These are phyloP conservation scores for Agaricus bisporus DNA, from an alignment of 768 basidiomycete species.

Conservation along the genomic window DNA sequence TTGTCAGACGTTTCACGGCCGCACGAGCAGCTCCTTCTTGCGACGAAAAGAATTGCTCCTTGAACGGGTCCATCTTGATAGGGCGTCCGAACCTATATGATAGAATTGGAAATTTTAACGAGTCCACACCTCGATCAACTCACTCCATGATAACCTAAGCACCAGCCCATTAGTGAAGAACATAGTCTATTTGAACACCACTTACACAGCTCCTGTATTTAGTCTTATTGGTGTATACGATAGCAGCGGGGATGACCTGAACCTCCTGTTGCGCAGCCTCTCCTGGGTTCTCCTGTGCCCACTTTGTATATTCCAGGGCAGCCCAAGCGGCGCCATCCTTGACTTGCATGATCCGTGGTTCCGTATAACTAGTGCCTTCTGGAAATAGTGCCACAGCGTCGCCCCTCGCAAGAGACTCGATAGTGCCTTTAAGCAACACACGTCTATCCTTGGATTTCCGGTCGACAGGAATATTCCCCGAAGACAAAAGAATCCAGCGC, in stretches of 20 bases:
- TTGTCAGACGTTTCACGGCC: constrained; percentile 85
- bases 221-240: constrained; percentile 93
- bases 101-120: neutral
- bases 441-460: constrained; percentile 91
- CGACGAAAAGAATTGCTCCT: constrained; percentile 68
- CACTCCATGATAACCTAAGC: constrained; percentile 69
- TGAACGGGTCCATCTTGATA: constrained; percentile 68
- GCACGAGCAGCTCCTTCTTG: constrained; percentile 63
- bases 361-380: constrained; percentile 90
- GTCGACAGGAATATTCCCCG: constrained; percentile 98
- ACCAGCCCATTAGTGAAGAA: neutral
- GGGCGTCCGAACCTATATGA: constrained; percentile 70
- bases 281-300: constrained; percentile 54
- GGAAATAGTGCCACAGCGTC: constrained; percentile 90
- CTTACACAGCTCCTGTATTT: constrained; percentile 89
- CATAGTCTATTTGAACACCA: constrained; percentile 16
- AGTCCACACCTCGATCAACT: constrained; percentile 20
- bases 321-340: constrained; percentile 96
- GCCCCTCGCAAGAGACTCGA: constrained; percentile 76
- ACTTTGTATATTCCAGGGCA: constrained; percentile 86
- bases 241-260: constrained; percentile 74
- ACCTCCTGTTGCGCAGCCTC: constrained; percentile 40
- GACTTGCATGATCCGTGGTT: constrained; percentile 87
- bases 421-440: constrained; percentile 81
- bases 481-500: constrained; percentile 70